Conservation (phyloP, 108 stramenopile species). For the Cylindrotheca closterium region DNA sequence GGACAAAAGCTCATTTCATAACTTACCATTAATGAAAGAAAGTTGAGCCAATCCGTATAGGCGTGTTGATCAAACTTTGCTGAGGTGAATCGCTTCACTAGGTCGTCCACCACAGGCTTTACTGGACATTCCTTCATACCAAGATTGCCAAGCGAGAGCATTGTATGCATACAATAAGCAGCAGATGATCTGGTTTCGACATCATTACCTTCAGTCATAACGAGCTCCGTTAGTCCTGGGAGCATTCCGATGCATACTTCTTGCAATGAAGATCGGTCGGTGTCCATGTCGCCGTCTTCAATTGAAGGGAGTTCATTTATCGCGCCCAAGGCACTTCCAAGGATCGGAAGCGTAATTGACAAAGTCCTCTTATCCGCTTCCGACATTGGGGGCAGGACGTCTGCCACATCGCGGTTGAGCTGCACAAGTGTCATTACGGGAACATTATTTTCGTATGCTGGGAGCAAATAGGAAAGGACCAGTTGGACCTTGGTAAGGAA, state of each 20-base stretch:
- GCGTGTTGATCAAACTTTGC: constrained; percentile 4
- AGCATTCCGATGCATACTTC: constrained; percentile 7
- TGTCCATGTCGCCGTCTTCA: constrained; percentile 5
- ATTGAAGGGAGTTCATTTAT: constrained; percentile 21
- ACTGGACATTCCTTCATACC: constrained; percentile 13
- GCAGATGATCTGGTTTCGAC: constrained; percentile 47
- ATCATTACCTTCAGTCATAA: constrained; percentile 9
- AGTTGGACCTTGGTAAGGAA: no score
- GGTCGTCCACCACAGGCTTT: constrained; percentile 2
- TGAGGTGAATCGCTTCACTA: not conserved
- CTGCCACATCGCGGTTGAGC: constrained; percentile 20
- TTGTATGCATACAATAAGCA: constrained; percentile 50
- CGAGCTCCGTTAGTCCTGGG: constrained; percentile 14
- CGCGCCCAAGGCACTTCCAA: constrained; percentile 47
- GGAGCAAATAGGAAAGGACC: constrained; percentile 14
- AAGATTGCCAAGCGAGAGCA: constrained; percentile 20
- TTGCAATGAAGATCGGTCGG: not conserved
- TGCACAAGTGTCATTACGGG: constrained; percentile 11
- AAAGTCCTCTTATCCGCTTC: constrained; percentile 47
- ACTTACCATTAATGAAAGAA: constrained; percentile 26
- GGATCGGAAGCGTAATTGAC: constrained; percentile 51
- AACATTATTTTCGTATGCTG: constrained; percentile 25
- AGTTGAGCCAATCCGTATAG: constrained; percentile 8
- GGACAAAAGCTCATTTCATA: not conserved
- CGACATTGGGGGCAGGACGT: constrained; percentile 69